Evolutionary conservation across 2,329 filamentous ascomycete genomes (phyloP), one percentile per base, ranked within the genome.

Genomic region (Cyanodermella asteris): DNA sequence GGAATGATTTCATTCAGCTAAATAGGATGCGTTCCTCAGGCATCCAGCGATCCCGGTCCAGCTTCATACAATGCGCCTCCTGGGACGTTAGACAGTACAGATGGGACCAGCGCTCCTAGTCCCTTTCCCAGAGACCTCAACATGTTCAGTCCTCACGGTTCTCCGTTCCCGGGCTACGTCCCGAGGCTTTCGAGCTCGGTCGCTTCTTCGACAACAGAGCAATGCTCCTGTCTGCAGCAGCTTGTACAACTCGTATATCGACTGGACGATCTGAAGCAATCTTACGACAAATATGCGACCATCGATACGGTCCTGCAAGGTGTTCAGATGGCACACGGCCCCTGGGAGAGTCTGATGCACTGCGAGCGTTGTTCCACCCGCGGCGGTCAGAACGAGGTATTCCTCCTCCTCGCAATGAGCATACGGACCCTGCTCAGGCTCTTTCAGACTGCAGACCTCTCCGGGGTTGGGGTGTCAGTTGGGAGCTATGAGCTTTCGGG

Each of bases 151-250:
- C n/a, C 6, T 17, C 7, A 19, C 10, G 19, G 8, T 11, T 17
- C 7, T 29, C 20, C 9, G 13, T 8, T 8, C 10, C 16, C 19
- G 13, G 11, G 22, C 13, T 6, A 26, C n/a, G 15, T 17, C 12
- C 5, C 28, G 11, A 23, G 20, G 17, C 6, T 18, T 5, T 24
- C 24, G 4, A 26, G 20, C 6, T 23, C 19, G n/a, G 13, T 15
- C 7, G 11, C 23, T 11, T 13, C n/a, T 11, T 18, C 27, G 16
- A 7, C 17, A 20, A 11, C 11, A 8, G 16, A 30, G 20, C 10
- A n/a, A n/a, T 38, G 33, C 19, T 22, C 28, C 16, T 38, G 34
- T 25, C 29, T 36, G 9, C 32, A 29, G 27, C 27, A 33, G 12
- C 29, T 27, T 8, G 29, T 28, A 10, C 18, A 35, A 13, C 25